Conservation (phyloP, 805 yeast genomes). For the Candida oleophila region DNA sequence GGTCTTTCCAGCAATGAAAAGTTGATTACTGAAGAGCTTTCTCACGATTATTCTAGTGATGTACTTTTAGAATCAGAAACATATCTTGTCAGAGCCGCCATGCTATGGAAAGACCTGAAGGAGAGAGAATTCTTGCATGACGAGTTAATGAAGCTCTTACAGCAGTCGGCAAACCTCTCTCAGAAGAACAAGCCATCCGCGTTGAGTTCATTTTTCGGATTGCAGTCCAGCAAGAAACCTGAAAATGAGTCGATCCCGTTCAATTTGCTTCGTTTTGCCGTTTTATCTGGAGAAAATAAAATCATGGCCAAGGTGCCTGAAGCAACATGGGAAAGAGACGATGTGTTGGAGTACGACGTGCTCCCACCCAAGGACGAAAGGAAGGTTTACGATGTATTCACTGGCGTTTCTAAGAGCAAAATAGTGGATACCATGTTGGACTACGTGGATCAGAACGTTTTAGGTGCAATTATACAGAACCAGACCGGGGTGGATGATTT, state of each 20-base stretch:
- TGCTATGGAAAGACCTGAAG: conserved; percentile 52
- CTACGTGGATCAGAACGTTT: conserved; percentile 46
- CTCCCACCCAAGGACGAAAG: conserved; percentile 54
- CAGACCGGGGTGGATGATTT: conserved; percentile 24
- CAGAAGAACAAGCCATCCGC: background rate
- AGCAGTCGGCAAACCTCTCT: background rate
- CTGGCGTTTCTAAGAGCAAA: conserved; percentile 20
- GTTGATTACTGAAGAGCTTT: conserved; percentile 7
- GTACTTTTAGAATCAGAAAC: conserved; percentile 48
- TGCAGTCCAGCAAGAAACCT: conserved; percentile 5
- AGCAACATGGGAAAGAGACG: conserved; percentile 57
- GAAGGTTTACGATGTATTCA: conserved; percentile 38
- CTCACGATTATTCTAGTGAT: background rate
- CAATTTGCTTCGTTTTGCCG: conserved; percentile 64
- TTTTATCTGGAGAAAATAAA: conserved; percentile 68
- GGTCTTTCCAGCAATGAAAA: conserved; percentile 25
- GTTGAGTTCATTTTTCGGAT: background rate
- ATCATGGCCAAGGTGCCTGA: conserved; percentile 70
- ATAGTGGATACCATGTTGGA: conserved; percentile 35
- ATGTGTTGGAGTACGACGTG: conserved; percentile 68
- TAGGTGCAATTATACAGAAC: conserved; percentile 42
- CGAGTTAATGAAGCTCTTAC: conserved; percentile 30
- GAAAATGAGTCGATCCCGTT: conserved; percentile 40
- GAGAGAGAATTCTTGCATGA: conserved; percentile 48
- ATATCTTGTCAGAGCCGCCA: conserved; percentile 55